A percentile compares a stretch with the other conserved stretches of the same genome.
These are phyloP conservation scores for Fremontodendron californicum DNA, from an alignment of 345 rosid species.

Conservation along the genomic window DNA sequence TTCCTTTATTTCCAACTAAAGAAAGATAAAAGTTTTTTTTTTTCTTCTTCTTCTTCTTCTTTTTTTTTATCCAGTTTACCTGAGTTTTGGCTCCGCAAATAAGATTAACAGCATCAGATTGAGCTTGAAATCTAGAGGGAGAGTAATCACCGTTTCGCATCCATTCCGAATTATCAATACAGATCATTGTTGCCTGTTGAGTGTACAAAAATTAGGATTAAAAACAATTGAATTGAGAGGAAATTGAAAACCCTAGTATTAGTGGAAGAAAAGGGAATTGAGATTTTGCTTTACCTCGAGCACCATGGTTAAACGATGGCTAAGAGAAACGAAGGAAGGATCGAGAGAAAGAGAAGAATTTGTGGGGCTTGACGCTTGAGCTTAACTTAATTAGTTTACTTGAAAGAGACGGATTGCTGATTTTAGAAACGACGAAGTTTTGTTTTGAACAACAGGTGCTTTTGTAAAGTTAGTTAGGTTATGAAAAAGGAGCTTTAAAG, in stretches of 20 bases:
- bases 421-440: too few species aligned
- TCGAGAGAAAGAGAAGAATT: too few species aligned
- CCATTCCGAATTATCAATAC: not conserved
- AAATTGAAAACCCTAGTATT: not conserved
- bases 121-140: not conserved
- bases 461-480: too few species aligned
- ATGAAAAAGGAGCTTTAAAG: too few species aligned
- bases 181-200: not conserved
- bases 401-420: too few species aligned
- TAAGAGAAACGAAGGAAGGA: too few species aligned
- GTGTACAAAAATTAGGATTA: not conserved
- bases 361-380: too few species aligned
- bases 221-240: not conserved
- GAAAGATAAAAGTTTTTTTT: not conserved
- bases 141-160: not conserved
- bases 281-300: slow-evolving; percentile 30
- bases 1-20: too few species aligned
- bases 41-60: too few species aligned
- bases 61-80: not conserved
- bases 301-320: slow-evolving; percentile 28
- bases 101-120: not conserved
- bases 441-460: too few species aligned
- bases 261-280: not conserved
- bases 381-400: too few species aligned
- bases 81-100: not conserved